These are phyloP conservation scores for Boletus bicolor DNA, from an alignment of 768 basidiomycete genomes.

Conservation along the genomic window DNA sequence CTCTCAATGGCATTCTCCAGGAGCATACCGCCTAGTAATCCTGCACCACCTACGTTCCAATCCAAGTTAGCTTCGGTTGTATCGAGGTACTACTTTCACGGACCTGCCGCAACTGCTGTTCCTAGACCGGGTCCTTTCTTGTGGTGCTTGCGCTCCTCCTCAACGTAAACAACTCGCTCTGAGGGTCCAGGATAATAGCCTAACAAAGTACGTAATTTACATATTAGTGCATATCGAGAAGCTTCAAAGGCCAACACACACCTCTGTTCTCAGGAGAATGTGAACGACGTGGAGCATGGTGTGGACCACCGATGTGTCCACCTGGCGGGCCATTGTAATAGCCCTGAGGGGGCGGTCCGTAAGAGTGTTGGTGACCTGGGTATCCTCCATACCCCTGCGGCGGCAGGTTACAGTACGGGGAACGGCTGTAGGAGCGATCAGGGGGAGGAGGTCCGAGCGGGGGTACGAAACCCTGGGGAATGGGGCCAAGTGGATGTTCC, in stretches of 20 bases:
- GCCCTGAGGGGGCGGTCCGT: slow-evolving; percentile 6
- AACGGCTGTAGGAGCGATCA: slow-evolving; percentile 30
- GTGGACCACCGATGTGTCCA: slow-evolving; percentile 13
- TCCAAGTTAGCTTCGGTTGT: neutral
- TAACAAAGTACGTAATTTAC: slow-evolving; percentile 10
- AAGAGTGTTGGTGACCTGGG: slow-evolving; percentile 13
- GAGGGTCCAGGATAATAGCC: slow-evolving; percentile 31
- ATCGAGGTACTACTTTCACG: slow-evolving; percentile 11
- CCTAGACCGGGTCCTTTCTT: slow-evolving; percentile 53
- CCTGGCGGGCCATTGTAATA: slow-evolving; percentile 16
- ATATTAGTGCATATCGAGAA: neutral
- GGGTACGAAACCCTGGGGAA: slow-evolving; percentile 30
- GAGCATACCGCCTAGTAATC: slow-evolving; percentile 61
- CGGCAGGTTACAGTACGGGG: slow-evolving; percentile 29
- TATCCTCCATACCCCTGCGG: slow-evolving; percentile 21
- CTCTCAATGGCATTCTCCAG: slow-evolving; percentile 50
- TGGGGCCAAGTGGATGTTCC: slow-evolving; percentile 64
- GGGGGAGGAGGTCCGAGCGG: slow-evolving; percentile 47
- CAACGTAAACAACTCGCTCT: slow-evolving; percentile 34
- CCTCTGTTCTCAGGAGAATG: slow-evolving; percentile 20
- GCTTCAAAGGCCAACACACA: neutral
- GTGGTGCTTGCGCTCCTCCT: slow-evolving; percentile 38
- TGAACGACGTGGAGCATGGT: slow-evolving; percentile 1
- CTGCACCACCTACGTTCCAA: slow-evolving; percentile 48
- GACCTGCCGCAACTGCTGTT: slow-evolving; percentile 44